These are phyloP conservation scores for Ceratobasidium sp. DNA, from an alignment of 1,284 basidiomycete genomes.

Conservation along the genomic window DNA sequence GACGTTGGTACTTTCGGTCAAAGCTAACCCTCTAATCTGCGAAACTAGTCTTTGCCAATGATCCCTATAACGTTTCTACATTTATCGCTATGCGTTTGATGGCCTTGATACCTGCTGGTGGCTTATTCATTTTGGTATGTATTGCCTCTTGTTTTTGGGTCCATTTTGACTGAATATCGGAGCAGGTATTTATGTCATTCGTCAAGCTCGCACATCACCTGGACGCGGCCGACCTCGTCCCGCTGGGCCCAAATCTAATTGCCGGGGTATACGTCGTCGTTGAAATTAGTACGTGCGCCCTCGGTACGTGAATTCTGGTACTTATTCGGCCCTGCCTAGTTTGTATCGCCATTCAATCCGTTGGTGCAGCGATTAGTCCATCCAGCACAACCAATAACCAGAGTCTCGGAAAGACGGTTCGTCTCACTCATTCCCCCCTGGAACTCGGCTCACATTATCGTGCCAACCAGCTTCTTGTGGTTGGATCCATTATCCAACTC, in stretches of 20 bases:
- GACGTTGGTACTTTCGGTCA: background rate
- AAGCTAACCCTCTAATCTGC: background rate
- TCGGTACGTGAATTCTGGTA: background rate
- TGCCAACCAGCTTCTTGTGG: background rate
- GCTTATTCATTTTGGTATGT: background rate
- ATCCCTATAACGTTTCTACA: slow-evolving; percentile 10
- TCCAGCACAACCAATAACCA: background rate
- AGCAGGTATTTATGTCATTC: background rate
- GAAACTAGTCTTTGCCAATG: slow-evolving; percentile 2
- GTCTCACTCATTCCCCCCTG: background rate
- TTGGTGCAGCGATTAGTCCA: slow-evolving; percentile 4
- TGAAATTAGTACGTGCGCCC: background rate
- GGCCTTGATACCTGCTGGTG: slow-evolving; percentile 3
- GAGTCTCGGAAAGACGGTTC: background rate
- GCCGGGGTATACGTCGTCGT: background rate
- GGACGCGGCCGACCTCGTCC: background rate
- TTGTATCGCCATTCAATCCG: background rate
- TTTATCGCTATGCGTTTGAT: slow-evolving; percentile 19
- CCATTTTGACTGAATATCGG: background rate
- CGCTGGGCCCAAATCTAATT: background rate
- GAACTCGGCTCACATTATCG: background rate
- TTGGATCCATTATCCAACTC: background rate
- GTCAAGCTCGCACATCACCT: background rate
- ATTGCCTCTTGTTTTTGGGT: too few relatives aligned
- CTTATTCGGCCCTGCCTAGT: background rate